phyloP scores from a whole-genome alignment of 2,329 filamentous ascomycete genomes.

The Macrophomina tecta region DNA sequence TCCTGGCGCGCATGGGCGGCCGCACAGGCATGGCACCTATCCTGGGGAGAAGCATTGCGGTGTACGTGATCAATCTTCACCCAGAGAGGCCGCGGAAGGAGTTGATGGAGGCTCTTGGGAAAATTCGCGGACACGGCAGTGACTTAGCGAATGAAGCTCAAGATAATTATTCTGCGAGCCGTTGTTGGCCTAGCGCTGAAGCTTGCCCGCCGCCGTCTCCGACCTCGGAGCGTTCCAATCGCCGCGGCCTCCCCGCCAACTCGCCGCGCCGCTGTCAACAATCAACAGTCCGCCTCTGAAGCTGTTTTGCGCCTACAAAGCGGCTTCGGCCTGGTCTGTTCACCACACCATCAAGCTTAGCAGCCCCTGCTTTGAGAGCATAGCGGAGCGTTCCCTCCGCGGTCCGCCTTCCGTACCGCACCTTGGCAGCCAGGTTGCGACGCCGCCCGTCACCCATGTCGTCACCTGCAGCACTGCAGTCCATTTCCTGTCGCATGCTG shows the following conservation, averaged over 20 bases:
- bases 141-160: conserved; percentile 26
- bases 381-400: not conserved
- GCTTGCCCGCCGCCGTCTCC: conserved; percentile 2
- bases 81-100: conserved; percentile 3
- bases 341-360: not conserved
- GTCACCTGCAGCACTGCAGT: not conserved
- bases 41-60: conserved; percentile 27
- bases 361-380: not conserved
- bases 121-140: conserved; percentile 20
- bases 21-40: conserved; percentile 15
- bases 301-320: not conserved
- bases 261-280: not conserved
- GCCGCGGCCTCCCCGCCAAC: conserved; percentile 6
- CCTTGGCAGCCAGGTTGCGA: not conserved
- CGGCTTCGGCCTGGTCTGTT: not conserved
- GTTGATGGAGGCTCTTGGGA: conserved; percentile 21
- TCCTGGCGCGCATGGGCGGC: conserved; percentile 19
- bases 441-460: not conserved
- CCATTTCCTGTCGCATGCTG: not conserved
- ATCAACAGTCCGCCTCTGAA: not conserved
- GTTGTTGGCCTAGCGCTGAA: conserved; percentile 21
- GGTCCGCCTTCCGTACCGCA: conserved; percentile 10
- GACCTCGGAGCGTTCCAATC: conserved; percentile 16
- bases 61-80: not conserved
- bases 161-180: conserved; percentile 25